These are phyloP conservation scores for Aspergillus brunneoviolaceus DNA, from an alignment of 2,329 filamentous ascomycete genomes.

Conservation along the genomic window DNA sequence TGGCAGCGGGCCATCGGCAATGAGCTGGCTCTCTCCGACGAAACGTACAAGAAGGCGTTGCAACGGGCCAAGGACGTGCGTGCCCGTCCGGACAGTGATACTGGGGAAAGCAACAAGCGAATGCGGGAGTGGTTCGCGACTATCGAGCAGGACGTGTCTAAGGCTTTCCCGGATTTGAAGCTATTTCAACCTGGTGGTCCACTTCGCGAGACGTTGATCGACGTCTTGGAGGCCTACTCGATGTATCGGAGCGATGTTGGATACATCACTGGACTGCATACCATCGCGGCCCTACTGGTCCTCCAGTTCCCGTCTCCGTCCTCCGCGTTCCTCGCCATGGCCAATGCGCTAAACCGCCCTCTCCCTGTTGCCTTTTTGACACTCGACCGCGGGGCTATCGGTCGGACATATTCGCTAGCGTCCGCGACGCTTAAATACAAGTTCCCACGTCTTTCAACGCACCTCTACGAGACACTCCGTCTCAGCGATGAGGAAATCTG, in stretches of 20 bases:
- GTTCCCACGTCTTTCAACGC: conserved; percentile 54
- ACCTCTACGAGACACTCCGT: conserved; percentile 47
- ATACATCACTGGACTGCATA: conserved; percentile 60
- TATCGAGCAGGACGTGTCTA: conserved; percentile 54
- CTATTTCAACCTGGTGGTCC: conserved; percentile 57
- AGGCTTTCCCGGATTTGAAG: conserved; percentile 58
- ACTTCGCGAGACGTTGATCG: conserved; percentile 55
- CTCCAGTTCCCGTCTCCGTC: conserved; percentile 55
- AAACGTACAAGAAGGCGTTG: conserved; percentile 58
- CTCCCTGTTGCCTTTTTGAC: conserved; percentile 62
- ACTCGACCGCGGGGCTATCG: conserved; percentile 55
- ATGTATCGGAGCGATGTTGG: conserved; percentile 64
- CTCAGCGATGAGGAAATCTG: conserved; percentile 49
- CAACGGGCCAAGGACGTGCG: conserved; percentile 54
- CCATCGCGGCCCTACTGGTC: conserved; percentile 58
- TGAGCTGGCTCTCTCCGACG: conserved; percentile 56
- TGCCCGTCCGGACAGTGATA: conserved; percentile 43
- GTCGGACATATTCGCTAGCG: conserved; percentile 56
- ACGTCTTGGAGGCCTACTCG: conserved; percentile 62
- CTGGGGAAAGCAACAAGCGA: conserved; percentile 43
- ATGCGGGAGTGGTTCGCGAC: conserved; percentile 54
- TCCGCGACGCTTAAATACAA: conserved; percentile 60
- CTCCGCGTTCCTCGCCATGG: conserved; percentile 58
- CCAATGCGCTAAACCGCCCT: conserved; percentile 61
- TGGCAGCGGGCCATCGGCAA: conserved; percentile 64